Evolutionary conservation across 305 asterid species (phyloP).

Genomic region (Withania somnifera): DNA sequence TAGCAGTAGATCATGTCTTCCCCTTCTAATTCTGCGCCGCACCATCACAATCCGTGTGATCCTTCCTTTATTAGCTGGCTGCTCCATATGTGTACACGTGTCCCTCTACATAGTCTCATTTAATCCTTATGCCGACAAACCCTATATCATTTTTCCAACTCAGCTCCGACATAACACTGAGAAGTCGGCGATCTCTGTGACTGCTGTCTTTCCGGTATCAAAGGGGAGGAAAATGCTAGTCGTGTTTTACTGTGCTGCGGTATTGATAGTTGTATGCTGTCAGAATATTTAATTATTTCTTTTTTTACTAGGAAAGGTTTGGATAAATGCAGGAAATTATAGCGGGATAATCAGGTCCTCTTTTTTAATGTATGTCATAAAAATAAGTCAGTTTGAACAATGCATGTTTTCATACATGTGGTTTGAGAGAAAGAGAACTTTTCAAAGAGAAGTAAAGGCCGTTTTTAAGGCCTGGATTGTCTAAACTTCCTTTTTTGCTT

Average conservation of each 20-base stretch:
- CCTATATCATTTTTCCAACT: background rate
- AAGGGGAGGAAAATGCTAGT: background rate
- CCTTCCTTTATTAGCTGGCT: background rate
- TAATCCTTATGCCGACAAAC: background rate
- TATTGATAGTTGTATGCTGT: background rate
- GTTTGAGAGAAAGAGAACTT: background rate
- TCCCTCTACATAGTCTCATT: background rate
- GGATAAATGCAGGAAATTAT: background rate
- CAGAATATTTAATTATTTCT: background rate
- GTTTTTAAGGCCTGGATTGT: background rate
- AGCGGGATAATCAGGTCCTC: background rate
- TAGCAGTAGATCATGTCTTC: background rate
- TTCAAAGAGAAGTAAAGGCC: background rate
- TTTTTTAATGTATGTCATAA: background rate
- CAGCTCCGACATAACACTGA: background rate
- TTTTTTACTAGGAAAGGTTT: background rate
- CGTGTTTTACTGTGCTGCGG: background rate
- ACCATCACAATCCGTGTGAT: background rate
- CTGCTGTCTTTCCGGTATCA: background rate
- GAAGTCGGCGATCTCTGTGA: background rate
- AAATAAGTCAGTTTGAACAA: background rate
- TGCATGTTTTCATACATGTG: background rate
- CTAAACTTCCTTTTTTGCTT: background rate
- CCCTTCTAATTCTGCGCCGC: background rate
- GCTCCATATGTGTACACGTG: background rate